Percentiles rank a stretch among this genome's conserved stretches.
phyloP scores from a whole-genome alignment of 164 flowering plant genomes.

The Vitis cinerea region DNA sequence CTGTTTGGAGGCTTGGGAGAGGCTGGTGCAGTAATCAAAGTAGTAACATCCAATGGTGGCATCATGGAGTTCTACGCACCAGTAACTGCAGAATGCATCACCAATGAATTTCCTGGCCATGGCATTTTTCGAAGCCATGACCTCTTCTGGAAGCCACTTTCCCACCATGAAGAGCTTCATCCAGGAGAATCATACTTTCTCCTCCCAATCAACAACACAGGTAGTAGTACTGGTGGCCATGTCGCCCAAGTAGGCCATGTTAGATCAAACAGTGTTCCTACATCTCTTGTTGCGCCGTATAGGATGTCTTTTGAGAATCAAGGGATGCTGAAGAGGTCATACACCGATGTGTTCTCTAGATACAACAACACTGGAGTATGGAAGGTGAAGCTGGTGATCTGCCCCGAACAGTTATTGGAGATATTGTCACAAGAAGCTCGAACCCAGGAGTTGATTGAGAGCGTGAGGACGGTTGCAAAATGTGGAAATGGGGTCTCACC shows the following conservation, averaged over 20 bases:
- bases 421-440: slow-evolving; percentile 62
- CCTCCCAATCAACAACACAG: slow-evolving; percentile 45
- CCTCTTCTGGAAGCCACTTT: slow-evolving; percentile 60
- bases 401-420: slow-evolving; percentile 63
- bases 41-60: slow-evolving; percentile 70
- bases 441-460: slow-evolving; percentile 76
- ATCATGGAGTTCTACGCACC: slow-evolving; percentile 78
- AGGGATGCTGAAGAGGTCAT: slow-evolving; percentile 44
- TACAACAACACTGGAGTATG: slow-evolving; percentile 46
- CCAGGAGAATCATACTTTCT: slow-evolving; percentile 65
- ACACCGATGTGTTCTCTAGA: slow-evolving; percentile 39
- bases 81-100: slow-evolving; percentile 56
- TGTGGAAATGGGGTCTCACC: slow-evolving; percentile 50
- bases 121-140: slow-evolving; percentile 55
- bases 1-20: slow-evolving; percentile 51
- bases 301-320: slow-evolving; percentile 73
- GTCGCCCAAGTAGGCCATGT: slow-evolving; percentile 33
- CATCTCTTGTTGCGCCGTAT: slow-evolving; percentile 43
- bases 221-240: background rate
- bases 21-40: slow-evolving; percentile 38
- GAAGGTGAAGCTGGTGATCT: slow-evolving; percentile 92
- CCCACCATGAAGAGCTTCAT: slow-evolving; percentile 51
- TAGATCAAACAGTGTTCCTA: slow-evolving; percentile 37
- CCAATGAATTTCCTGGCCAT: slow-evolving; percentile 74
- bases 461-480: slow-evolving; percentile 78